Base-by-base conservation (phyloP, 352 stramenopile genomes). In the Pythium periplocum region DNA sequence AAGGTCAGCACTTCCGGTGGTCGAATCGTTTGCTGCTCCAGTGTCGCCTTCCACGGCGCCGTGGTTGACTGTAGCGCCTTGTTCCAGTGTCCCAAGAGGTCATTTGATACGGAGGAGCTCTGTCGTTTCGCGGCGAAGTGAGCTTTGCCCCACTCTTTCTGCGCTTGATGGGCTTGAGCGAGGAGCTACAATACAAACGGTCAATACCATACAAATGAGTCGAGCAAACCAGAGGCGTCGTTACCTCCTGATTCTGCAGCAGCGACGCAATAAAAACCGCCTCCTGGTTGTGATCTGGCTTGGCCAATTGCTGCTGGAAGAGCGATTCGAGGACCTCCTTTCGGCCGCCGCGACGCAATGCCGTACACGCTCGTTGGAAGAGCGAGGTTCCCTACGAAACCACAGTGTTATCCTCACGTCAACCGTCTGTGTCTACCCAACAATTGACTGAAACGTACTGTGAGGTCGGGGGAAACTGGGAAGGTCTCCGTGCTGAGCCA, bases 261-360 rank as follows among this genome's bases (percentile, higher is more conserved):
- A 87, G 34, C 9, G 64, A 73, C 2, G 73, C 80, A 4, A 85
- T 46, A 50, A 86, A 88, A 10, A 83, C 59, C 1, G 69, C 71
- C 32, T 90, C 75, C 31, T 76, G 71, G 8, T 44, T 46, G 2
- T 64, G 63, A 11, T 71, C 61, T 1, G 41, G 17, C 17, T 26
- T 48, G 2, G 48, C 33, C 6, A 78, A 31, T 12, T 72, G 53
- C 4, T 34, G 47, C 5, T 53, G 39, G 31, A 66, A 64, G 0
- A 82, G 41, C 4, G 46, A 47, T 2, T 64, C 57, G 0, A 87
- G 64, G 4, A 38, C 12, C 5, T 61, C 11, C 0, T 60, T 44
- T 33, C 66, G 68, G 34, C 61, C 62, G 0, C 56, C 62, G n/a
- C 75, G 72, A 48, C 66, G 45, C 4, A 92, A 51, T 17, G 64